Evolutionary conservation across 257 asterid genomes (phyloP).

Genomic region (Nicotiana knightiana): DNA sequence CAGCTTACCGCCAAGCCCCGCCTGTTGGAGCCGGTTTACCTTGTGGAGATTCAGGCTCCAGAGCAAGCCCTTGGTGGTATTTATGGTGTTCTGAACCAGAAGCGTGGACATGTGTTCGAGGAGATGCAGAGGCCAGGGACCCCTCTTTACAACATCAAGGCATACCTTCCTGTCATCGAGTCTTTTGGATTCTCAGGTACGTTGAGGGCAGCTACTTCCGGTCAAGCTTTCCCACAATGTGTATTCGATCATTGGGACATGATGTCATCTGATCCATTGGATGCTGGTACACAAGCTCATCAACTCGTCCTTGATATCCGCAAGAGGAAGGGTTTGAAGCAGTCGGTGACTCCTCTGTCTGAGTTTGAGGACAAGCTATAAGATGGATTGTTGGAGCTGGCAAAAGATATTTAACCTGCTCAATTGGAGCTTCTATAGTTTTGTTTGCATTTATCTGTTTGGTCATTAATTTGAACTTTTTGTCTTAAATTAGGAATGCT

Average conservation of each 20-base stretch:
- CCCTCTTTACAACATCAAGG: slow-evolving; percentile 43
- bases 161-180: slow-evolving; percentile 36
- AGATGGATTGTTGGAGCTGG: not conserved
- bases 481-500: too few relatives aligned
- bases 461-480: too few relatives aligned
- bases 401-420: not conserved
- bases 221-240: slow-evolving; percentile 41
- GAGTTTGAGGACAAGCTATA: slow-evolving; percentile 37
- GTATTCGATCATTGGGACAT: slow-evolving; percentile 43
- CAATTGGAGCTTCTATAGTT: not conserved
- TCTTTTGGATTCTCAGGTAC: slow-evolving; percentile 38
- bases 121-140: slow-evolving; percentile 46
- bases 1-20: slow-evolving; percentile 46
- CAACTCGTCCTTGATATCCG: slow-evolving; percentile 27
- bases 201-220: slow-evolving; percentile 40
- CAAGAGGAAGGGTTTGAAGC: slow-evolving; percentile 43
- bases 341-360: slow-evolving; percentile 33
- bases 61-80: slow-evolving; percentile 41
- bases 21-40: slow-evolving; percentile 35
- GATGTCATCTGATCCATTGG: slow-evolving; percentile 40
- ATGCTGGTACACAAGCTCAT: slow-evolving; percentile 22
- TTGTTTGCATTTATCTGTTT: not conserved
- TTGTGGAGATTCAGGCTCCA: slow-evolving; percentile 42
- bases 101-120: slow-evolving; percentile 44
- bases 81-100: slow-evolving; percentile 41